Evolutionary conservation across 2,329 filamentous ascomycete species (phyloP).

Genomic region (Aphanocladium album): DNA sequence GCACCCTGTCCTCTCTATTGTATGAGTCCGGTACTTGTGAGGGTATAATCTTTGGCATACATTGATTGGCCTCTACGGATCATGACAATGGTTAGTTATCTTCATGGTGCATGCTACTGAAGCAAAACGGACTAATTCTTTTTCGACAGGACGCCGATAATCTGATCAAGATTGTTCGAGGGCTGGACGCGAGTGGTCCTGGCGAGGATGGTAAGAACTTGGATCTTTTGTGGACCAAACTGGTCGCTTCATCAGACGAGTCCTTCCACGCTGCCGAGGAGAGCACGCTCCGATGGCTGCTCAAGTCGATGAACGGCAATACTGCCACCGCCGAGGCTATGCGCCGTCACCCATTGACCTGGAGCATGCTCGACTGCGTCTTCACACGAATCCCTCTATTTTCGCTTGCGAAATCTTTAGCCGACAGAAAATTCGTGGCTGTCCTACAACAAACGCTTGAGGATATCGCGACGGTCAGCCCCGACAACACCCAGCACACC

Average conservation of each 20-base stretch:
- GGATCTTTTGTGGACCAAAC: conserved; percentile 41
- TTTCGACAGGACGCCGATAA: conserved; percentile 26
- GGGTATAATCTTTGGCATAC: not conserved
- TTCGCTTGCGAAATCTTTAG: conserved; percentile 65
- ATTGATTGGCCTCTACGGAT: not conserved
- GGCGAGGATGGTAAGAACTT: conserved; percentile 43
- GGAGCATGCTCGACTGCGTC: conserved; percentile 57
- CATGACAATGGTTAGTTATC: not conserved
- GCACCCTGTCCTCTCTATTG: not conserved
- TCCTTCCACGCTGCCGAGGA: conserved; percentile 51
- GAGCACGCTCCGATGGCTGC: conserved; percentile 56
- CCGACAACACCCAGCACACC: conserved; percentile 21
- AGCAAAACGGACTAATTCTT: not conserved
- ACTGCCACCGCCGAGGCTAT: conserved; percentile 45
- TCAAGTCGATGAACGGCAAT: conserved; percentile 54
- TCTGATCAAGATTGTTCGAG: conserved; percentile 48
- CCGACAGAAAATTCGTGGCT: conserved; percentile 61
- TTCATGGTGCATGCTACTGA: not conserved
- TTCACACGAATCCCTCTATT: conserved; percentile 63
- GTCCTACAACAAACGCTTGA: conserved; percentile 62
- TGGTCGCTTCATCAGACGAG: conserved; percentile 37
- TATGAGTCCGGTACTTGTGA: not conserved
- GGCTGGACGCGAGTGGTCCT: conserved; percentile 49
- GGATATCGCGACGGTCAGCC: conserved; percentile 42
- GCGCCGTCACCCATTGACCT: conserved; percentile 52